phyloP scores from a whole-genome alignment of 1,139 yeast species.

The Saccharomyces pastorianus region DNA sequence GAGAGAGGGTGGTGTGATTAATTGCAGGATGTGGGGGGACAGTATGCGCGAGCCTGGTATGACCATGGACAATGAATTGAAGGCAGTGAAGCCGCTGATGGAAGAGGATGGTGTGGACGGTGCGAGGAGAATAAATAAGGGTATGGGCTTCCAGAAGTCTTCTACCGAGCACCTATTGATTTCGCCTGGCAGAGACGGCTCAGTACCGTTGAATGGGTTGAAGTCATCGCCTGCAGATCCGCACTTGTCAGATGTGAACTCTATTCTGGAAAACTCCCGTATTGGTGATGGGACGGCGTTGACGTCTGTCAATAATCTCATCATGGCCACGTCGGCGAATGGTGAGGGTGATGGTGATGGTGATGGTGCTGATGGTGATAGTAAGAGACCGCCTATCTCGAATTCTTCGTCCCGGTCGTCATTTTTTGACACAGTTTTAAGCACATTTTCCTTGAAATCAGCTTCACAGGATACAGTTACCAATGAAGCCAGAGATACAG shows the following conservation, averaged over 20 bases:
- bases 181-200: neutral
- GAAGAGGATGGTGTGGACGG: neutral
- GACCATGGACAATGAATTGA: neutral
- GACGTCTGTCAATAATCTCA: constrained; percentile 14
- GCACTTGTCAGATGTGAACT: constrained; percentile 47
- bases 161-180: neutral
- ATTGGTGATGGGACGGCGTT: constrained; percentile 10
- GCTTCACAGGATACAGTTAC: neutral
- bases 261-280: constrained; percentile 13
- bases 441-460: constrained; percentile 4
- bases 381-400: constrained; percentile 10
- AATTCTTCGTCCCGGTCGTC: constrained; percentile 11
- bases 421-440: constrained; percentile 8
- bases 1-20: neutral
- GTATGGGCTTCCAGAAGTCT: neutral
- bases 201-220: constrained; percentile 5
- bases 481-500: constrained; percentile 29
- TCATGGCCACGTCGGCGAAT: constrained; percentile 1
- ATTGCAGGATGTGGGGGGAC: neutral
- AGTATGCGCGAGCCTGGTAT: neutral
- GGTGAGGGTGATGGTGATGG: constrained; percentile 6
- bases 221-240: constrained; percentile 55
- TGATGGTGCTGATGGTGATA: constrained; percentile 7
- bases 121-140: neutral
- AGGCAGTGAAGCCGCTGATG: neutral